Evolutionary conservation across 2,329 filamentous ascomycete species (phyloP).

Genomic region (Simplicillium sp.): DNA sequence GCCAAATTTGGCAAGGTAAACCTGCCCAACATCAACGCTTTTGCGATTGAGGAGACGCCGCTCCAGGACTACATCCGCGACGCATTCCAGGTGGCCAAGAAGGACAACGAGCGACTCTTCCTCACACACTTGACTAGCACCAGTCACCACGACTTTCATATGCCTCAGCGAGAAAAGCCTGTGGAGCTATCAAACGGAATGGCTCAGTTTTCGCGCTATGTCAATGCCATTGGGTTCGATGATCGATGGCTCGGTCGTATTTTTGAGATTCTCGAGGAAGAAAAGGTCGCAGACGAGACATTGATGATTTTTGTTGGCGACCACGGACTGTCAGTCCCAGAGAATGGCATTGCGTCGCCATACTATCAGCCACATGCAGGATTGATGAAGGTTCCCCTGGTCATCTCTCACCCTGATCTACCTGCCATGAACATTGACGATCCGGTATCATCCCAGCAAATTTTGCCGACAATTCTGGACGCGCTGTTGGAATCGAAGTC

Average conservation of each 20-base stretch:
- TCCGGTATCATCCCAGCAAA: slow-evolving; percentile 19
- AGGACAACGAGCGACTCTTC: slow-evolving; percentile 21
- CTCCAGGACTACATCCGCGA: slow-evolving; percentile 23
- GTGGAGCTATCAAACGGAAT: slow-evolving; percentile 16
- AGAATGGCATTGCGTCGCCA: slow-evolving; percentile 18
- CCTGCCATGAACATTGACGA: slow-evolving; percentile 19
- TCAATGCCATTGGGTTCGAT: slow-evolving; percentile 21
- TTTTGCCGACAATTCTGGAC: slow-evolving; percentile 23
- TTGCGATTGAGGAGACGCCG: slow-evolving; percentile 19
- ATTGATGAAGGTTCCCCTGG: slow-evolving; percentile 20
- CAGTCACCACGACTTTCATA: slow-evolving; percentile 21
- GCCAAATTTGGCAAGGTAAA: slow-evolving; percentile 19
- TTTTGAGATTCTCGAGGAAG: slow-evolving; percentile 18
- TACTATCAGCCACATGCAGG: slow-evolving; percentile 22
- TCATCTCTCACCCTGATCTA: slow-evolving; percentile 21
- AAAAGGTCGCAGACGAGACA: slow-evolving; percentile 22
- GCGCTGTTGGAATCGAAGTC: slow-evolving; percentile 21
- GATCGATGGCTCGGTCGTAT: slow-evolving; percentile 22
- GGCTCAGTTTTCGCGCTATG: slow-evolving; percentile 21
- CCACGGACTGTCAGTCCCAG: slow-evolving; percentile 20
- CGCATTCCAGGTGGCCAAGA: slow-evolving; percentile 17
- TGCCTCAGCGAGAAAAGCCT: slow-evolving; percentile 18
- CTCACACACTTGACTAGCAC: slow-evolving; percentile 26
- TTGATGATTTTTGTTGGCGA: slow-evolving; percentile 22
- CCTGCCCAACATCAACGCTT: slow-evolving; percentile 22